A percentile compares a stretch with the other conserved stretches of the same genome.
Conservation (phyloP, 257 asterid genomes). For the Nicotiana tomentosiformis region DNA sequence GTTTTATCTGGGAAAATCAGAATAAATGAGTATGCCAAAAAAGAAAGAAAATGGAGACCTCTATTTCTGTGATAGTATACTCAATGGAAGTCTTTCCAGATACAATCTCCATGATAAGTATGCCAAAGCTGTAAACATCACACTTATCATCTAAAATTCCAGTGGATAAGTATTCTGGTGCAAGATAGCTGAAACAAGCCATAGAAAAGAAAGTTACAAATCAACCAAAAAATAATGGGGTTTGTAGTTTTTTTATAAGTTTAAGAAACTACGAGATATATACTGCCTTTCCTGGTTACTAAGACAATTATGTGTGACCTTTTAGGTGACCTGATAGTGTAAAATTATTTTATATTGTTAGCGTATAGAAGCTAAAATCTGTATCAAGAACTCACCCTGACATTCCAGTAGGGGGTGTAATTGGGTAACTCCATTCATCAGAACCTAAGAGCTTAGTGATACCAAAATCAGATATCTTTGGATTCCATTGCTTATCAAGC, state of each 20-base stretch:
- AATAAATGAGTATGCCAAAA: background rate
- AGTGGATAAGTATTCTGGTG: conserved; percentile 28
- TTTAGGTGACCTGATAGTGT: too few species aligned
- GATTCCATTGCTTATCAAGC: conserved; percentile 55
- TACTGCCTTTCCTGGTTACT: too few species aligned
- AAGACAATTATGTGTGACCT: too few species aligned
- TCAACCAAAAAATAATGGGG: background rate
- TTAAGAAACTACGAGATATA: background rate
- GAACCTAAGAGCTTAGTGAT: conserved; percentile 30
- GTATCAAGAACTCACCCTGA: conserved; percentile 22
- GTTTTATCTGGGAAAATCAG: background rate
- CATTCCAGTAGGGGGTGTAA: conserved; percentile 31
- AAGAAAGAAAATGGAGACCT: conserved; percentile 18
- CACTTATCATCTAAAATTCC: conserved; percentile 25
- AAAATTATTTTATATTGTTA: too few species aligned
- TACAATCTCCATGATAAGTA: conserved; percentile 52
- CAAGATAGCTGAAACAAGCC: conserved; percentile 28
- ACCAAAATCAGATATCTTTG: conserved; percentile 47
- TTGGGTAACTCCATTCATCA: conserved; percentile 17
- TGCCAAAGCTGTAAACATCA: conserved; percentile 56
- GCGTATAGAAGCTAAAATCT: too few species aligned
- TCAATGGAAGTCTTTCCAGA: conserved; percentile 39
- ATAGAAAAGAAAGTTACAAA: background rate
- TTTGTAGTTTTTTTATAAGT: too few species aligned
- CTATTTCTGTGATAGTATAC: conserved; percentile 24